These are phyloP conservation scores for Phytophthora lateralis DNA, from an alignment of 352 stramenopile genomes.

Conservation along the genomic window DNA sequence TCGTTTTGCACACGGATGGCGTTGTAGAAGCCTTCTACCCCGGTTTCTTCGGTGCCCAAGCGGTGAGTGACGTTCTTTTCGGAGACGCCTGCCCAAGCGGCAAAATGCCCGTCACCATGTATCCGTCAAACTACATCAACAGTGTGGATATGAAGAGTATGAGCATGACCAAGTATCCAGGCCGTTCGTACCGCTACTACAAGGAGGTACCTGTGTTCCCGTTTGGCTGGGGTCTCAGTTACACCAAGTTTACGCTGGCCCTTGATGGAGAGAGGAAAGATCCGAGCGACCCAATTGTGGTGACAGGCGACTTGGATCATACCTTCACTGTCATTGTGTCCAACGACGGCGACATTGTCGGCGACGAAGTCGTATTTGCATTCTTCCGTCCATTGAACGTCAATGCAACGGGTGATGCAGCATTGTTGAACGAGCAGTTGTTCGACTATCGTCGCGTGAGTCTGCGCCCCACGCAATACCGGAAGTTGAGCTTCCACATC, in stretches of 20 bases:
- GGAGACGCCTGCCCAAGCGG: slow-evolving; percentile 79
- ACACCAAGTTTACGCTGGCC: slow-evolving; percentile 81
- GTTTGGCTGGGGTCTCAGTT: slow-evolving; percentile 92
- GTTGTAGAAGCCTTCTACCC: slow-evolving; percentile 87
- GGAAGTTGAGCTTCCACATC: slow-evolving; percentile 50
- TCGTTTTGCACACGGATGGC: slow-evolving; percentile 64
- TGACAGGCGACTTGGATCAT: slow-evolving; percentile 43
- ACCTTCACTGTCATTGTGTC: slow-evolving; percentile 59
- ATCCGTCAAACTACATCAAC: slow-evolving; percentile 78
- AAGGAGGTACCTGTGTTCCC: slow-evolving; percentile 87
- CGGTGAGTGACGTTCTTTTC: slow-evolving; percentile 85
- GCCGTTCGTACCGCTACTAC: slow-evolving; percentile 93
- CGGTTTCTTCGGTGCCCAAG: slow-evolving; percentile 80
- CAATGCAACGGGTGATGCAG: slow-evolving; percentile 58
- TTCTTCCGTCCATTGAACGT: slow-evolving; percentile 75
- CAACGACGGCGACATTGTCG: slow-evolving; percentile 58
- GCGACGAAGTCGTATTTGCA: slow-evolving; percentile 80
- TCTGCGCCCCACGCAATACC: slow-evolving; percentile 41
- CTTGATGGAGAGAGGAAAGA: slow-evolving; percentile 15
- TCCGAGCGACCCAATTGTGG: slow-evolving; percentile 24
- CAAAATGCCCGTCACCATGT: slow-evolving; percentile 90
- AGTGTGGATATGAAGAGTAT: slow-evolving; percentile 87
- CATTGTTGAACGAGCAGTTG: slow-evolving; percentile 77
- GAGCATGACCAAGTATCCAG: slow-evolving; percentile 89
- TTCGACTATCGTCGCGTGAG: slow-evolving; percentile 73